Base-by-base conservation (phyloP, 805 yeast genomes). In the Kluyveromyces siamensis region DNA sequence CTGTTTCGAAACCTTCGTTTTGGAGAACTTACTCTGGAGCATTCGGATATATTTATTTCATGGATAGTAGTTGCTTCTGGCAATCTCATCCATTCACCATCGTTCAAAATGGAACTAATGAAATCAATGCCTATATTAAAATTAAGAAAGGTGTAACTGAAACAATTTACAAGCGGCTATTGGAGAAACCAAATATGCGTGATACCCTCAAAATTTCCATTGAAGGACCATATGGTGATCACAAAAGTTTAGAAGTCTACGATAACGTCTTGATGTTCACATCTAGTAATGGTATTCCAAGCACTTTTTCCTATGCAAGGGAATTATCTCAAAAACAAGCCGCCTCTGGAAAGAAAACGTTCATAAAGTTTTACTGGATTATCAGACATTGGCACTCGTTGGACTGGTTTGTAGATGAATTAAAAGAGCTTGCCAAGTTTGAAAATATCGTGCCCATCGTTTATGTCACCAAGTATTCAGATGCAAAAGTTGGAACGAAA, bases 1-100 rank as follows among this genome's bases (percentile, higher is more conserved):
- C 49, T 6, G 51, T 61, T 13, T 56, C 57, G 33, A 53, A 52
- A 18, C 37, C 48, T 2, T n/a, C 38, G 14, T 55, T 58, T 42
- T 79, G 81, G 76, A 66, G 63, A 42, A 62, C 71, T 11, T 63
- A 57, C 49, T 82, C 86, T 2, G 81, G 83, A 37, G 65, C 71
- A 14, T 75, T 65, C 58, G 76, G 71, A 1, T 81, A 68, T 55
- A 63, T 83, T 36, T 72, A 79, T 63, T 77, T 81, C 58, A 52
- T 79, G 50, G 65, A 74, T 36, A 70, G 73, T 21, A 56, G 62
- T 2, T 58, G 71, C 27, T 80, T 79, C 65, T 80, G 79, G 78
- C 84, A 81, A 59, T 74, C 80, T 9, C 86, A 82, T 59, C 87
- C 87, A 6, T 81, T 83, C 65, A 80, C 87, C 2, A 59, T 74